These are phyloP conservation scores for Cercospora janseana DNA, from an alignment of 2,329 filamentous ascomycete species.

Conservation along the genomic window DNA sequence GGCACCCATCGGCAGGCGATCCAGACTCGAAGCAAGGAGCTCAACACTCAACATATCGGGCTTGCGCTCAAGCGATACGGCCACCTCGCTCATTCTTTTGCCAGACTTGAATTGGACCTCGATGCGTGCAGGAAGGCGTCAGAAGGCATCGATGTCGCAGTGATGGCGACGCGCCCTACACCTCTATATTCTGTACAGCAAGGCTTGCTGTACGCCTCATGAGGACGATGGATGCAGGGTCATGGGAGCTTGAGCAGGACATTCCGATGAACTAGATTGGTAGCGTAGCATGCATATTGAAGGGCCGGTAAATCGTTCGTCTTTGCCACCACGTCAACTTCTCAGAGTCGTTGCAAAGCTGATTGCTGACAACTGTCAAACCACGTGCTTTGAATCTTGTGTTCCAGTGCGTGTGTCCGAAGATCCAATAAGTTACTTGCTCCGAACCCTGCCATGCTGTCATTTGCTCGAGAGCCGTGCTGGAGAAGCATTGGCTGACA, in stretches of 20 bases:
- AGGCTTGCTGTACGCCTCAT: too few species aligned
- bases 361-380: slow-evolving; percentile 43
- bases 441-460: slow-evolving; percentile 6
- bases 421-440: slow-evolving; percentile 42
- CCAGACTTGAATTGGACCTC: slow-evolving; percentile 9
- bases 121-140: too few species aligned
- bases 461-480: slow-evolving; percentile 37
- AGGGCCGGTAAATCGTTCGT: slow-evolving; percentile 22
- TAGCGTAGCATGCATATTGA: too few species aligned
- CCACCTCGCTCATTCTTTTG: slow-evolving; percentile 18
- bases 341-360: slow-evolving; percentile 19
- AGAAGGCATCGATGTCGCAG: too few species aligned
- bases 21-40: slow-evolving; percentile 8
- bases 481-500: slow-evolving; percentile 51
- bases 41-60: slow-evolving; percentile 23
- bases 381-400: slow-evolving; percentile 37
- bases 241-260: too few species aligned
- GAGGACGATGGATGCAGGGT: too few species aligned
- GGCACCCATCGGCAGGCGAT: slow-evolving; percentile 17
- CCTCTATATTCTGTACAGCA: too few species aligned
- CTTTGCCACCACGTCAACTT: slow-evolving; percentile 32
- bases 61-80: slow-evolving; percentile 26
- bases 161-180: too few species aligned
- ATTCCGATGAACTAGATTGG: too few species aligned
- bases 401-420: slow-evolving; percentile 49